These are phyloP conservation scores for Cynara cardunculus DNA, from an alignment of 129 eudicot genomes.

Conservation along the genomic window DNA sequence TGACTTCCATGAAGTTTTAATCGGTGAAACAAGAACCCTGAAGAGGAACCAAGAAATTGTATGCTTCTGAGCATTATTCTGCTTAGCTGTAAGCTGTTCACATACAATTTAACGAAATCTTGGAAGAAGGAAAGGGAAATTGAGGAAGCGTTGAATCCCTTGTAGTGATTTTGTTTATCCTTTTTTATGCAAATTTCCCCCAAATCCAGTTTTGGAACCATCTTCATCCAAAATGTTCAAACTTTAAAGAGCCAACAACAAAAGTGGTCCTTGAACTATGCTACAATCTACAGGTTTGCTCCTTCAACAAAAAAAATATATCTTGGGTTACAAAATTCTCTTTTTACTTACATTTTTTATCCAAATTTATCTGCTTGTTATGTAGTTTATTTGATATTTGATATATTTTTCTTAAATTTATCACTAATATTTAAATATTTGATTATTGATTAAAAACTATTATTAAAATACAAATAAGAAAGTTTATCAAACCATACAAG, in stretches of 20 bases:
- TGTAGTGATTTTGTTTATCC: conserved; percentile 6
- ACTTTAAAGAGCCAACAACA: not conserved
- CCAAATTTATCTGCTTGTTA: no score
- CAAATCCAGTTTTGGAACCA: conserved; percentile 28
- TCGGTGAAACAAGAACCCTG: conserved; percentile 47
- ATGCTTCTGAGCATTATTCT: conserved; percentile 59
- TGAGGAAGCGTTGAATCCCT: conserved; percentile 10
- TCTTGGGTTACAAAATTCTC: not conserved
- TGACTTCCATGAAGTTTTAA: conserved; percentile 42
- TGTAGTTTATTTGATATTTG: no score
- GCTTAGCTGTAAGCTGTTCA: not conserved
- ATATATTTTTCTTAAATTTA: no score
- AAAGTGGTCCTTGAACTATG: conserved; percentile 16
- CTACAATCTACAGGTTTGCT: not conserved
- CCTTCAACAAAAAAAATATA: not conserved
- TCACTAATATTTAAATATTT: no score
- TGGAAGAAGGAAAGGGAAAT: not conserved
- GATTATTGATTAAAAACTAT: not conserved
- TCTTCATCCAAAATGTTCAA: conserved; percentile 14
- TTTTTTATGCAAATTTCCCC: conserved; percentile 15
- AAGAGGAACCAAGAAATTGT: conserved; percentile 53
- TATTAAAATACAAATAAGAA: no score
- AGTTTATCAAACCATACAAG: no score
- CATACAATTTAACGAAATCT: not conserved
- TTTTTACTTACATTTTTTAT: no score